Evolutionary conservation across 805 yeast species (phyloP).

Genomic region (Ogataea sp.): DNA sequence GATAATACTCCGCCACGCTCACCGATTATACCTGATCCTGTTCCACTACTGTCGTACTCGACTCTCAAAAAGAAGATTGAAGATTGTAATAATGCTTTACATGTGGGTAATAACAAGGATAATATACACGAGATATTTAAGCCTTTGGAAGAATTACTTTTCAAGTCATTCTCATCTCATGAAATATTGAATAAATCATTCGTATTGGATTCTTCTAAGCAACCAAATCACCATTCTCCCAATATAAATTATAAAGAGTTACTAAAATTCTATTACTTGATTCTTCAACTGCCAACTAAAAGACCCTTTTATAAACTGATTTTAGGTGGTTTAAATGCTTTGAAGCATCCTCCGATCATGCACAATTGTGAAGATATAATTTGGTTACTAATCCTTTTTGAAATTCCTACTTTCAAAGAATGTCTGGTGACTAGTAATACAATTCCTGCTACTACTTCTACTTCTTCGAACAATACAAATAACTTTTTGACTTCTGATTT

Average conservation of each 20-base stretch:
- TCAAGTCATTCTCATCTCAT: slow-evolving; percentile 38
- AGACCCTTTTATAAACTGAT: slow-evolving; percentile 53
- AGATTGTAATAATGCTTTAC: slow-evolving; percentile 26
- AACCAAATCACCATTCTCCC: slow-evolving; percentile 30
- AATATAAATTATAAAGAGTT: slow-evolving; percentile 45
- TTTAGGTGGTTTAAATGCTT: slow-evolving; percentile 38
- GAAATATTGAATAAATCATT: slow-evolving; percentile 50
- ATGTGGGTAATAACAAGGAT: slow-evolving; percentile 5
- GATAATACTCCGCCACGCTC: no score
- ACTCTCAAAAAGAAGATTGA: slow-evolving; percentile 22
- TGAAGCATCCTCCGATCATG: slow-evolving; percentile 41
- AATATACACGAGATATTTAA: slow-evolving; percentile 24
- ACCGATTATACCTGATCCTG: no score
- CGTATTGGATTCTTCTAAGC: slow-evolving; percentile 18
- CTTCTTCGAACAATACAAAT: background rate
- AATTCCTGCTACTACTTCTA: background rate
- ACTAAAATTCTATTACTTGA: slow-evolving; percentile 33
- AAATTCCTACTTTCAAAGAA: slow-evolving; percentile 53
- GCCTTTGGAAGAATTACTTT: slow-evolving; percentile 43
- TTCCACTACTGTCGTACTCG: background rate
- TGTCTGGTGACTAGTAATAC: slow-evolving; percentile 28
- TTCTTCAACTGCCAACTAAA: slow-evolving; percentile 48
- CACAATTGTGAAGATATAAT: slow-evolving; percentile 23
- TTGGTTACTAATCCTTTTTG: slow-evolving; percentile 61
- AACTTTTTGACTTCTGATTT: slow-evolving; percentile 34